Base-by-base conservation (phyloP, 2,329 filamentous ascomycete species). In the Venturia aucupariae region DNA sequence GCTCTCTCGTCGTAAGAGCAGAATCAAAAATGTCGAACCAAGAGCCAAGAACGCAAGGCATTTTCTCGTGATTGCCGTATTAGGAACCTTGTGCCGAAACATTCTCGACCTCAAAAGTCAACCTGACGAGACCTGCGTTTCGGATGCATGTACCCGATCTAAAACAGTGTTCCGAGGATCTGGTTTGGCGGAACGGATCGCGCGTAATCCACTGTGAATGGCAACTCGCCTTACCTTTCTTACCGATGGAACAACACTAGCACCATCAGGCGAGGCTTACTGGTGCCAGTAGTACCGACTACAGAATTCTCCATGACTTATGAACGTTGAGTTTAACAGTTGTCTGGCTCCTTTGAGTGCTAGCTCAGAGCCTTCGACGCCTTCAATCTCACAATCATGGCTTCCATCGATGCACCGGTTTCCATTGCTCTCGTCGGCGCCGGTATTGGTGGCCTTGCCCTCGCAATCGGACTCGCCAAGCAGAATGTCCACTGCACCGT, bases 391-490 rank as follows among this genome's bases (percentile, higher is more conserved):
- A 27, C 22, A 51, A 30, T 57, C 22, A 62, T 62, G 60, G 24
- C 60, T 46, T 46, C 44, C 15, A 48, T 32, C 60, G 60, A 62
- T 48, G 8, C 67, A 32, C 60, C 68, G 32, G 66, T 69, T 39
- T 64, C 70, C 13, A 67, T 74, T 30, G 72, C 71, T 22, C 71
- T 74, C 60, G 51, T 72, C 13, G 71, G 72, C 22, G 72, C 70
- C 6, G 72, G 72, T 30, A 67, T 74, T 24, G 71, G 68, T 15
- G 72, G 72, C n/a, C 67, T 72, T 35, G 68, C 68, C 1, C 68
- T 73, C 13, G 70, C 72, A 17, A 69, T 73, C 22, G 69, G 69
- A 17, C 70, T 73, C 17, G 57, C 68, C n/a, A 69, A 69, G 60
- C 67, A 71, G 35, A 44, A 54, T n/a, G 64, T 73, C 55, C 66